phyloP scores from a whole-genome alignment of 805 yeast genomes.

The Teunomyces lycoperdinae region DNA sequence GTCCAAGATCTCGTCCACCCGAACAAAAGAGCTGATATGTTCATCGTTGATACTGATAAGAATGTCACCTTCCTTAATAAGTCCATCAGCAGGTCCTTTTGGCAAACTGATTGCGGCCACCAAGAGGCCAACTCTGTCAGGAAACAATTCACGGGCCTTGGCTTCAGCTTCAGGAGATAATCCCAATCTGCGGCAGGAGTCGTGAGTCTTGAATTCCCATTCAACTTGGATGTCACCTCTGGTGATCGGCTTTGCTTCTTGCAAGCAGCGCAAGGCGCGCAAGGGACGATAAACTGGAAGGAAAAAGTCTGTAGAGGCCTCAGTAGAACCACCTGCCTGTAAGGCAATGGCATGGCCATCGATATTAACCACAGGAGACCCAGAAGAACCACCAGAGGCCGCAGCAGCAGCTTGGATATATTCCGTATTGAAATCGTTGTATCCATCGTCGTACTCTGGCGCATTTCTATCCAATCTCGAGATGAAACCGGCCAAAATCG shows the following conservation, averaged over 20 bases:
- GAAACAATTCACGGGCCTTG: conserved; percentile 63
- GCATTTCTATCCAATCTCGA: conserved; percentile 88
- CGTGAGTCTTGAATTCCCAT: conserved; percentile 84
- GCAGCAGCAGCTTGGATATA: conserved; percentile 95
- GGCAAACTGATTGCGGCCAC: conserved; percentile 83
- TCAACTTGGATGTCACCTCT: conserved; percentile 93
- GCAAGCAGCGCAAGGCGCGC: conserved; percentile 78
- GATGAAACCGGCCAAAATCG: conserved; percentile 84
- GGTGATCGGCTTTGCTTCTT: conserved; percentile 55
- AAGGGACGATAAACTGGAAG: conserved; percentile 80
- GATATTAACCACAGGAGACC: conserved; percentile 92
- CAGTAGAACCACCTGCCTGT: conserved; percentile 92
- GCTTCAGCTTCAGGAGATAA: conserved; percentile 72
- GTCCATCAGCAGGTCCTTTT: conserved; percentile 76
- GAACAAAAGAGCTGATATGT: conserved; percentile 65
- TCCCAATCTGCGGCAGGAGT: conserved; percentile 87
- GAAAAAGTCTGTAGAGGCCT: conserved; percentile 91
- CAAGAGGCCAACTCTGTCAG: conserved; percentile 72
- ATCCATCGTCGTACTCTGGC: conserved; percentile 88
- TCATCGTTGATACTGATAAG: conserved; percentile 68
- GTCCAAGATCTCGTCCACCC: conserved; percentile 83
- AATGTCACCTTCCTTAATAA: conserved; percentile 82
- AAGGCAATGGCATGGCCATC: conserved; percentile 86
- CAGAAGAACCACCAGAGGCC: conserved; percentile 94
- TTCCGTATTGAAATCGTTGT: conserved; percentile 91